Percentiles rank a stretch among this genome's conserved stretches.
phyloP scores from a whole-genome alignment of 2,329 filamentous ascomycete species.

The Paraconiothyrium sp. region DNA sequence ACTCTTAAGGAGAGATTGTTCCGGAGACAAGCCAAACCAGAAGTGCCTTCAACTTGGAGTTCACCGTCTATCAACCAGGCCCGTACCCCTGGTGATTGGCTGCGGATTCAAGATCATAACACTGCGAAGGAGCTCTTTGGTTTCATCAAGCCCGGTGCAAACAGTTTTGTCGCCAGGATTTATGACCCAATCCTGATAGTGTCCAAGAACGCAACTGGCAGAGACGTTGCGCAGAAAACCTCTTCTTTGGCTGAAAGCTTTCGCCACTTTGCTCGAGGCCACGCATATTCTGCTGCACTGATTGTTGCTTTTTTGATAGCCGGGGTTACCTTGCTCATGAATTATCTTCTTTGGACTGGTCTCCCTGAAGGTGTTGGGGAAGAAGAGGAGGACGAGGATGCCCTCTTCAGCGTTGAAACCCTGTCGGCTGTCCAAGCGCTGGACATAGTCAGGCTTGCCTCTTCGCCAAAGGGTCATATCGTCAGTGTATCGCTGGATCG shows the following conservation, averaged over 20 bases:
- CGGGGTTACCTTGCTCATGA: conserved; percentile 75
- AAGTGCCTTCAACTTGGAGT: conserved; percentile 26
- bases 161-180: conserved; percentile 77
- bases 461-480: conserved; percentile 71
- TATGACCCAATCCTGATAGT: conserved; percentile 81
- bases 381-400: conserved; percentile 59
- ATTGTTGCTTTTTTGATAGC: conserved; percentile 70
- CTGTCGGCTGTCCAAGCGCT: conserved; percentile 71
- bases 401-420: conserved; percentile 68
- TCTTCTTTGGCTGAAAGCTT: conserved; percentile 64
- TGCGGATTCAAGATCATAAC: conserved; percentile 79
- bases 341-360: conserved; percentile 76
- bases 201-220: conserved; percentile 72
- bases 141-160: conserved; percentile 75
- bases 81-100: conserved; percentile 78
- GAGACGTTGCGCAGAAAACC: conserved; percentile 59
- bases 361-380: conserved; percentile 52
- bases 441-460: conserved; percentile 72
- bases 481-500: conserved; percentile 77
- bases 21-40: conserved; percentile 28
- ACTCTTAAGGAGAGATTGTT: conserved; percentile 35
- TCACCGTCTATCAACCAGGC: conserved; percentile 75
- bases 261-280: conserved; percentile 63
- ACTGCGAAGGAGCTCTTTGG: conserved; percentile 79
- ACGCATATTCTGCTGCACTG: conserved; percentile 74